Evolutionary conservation across 2,329 filamentous ascomycete species (phyloP).

Genomic region (Cercospora sojina): DNA sequence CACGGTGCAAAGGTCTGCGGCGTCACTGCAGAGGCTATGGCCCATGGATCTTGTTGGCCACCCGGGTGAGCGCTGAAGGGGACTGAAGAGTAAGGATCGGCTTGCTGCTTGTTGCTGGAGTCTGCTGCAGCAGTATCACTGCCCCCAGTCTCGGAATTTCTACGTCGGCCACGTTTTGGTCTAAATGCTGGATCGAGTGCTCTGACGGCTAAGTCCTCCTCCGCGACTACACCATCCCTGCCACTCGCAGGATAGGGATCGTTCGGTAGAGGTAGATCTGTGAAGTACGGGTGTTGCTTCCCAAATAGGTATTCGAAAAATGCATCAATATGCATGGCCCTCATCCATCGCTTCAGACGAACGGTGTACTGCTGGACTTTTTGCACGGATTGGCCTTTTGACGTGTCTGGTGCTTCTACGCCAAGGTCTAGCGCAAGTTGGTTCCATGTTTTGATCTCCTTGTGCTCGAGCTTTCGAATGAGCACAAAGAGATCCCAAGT

Average conservation of each 20-base stretch:
- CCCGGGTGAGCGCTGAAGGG: constrained; percentile 57
- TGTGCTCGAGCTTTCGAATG: constrained; percentile 72
- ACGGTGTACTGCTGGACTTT: constrained; percentile 96
- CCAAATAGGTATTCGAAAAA: constrained; percentile 89
- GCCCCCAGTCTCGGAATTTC: constrained; percentile 36
- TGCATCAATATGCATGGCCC: constrained; percentile 89
- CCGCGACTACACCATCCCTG: constrained; percentile 77
- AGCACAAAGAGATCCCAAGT: constrained; percentile 75
- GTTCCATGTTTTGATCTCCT: constrained; percentile 90
- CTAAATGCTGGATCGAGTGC: constrained; percentile 75
- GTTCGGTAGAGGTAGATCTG: constrained; percentile 65
- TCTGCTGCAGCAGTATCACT: constrained; percentile 29
- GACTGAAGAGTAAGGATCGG: constrained; percentile 36
- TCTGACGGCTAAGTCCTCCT: constrained; percentile 85
- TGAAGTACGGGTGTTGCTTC: constrained; percentile 77
- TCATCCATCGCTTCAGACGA: constrained; percentile 92
- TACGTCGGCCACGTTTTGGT: constrained; percentile 60
- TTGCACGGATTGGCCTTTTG: constrained; percentile 77
- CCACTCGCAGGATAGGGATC: constrained; percentile 63
- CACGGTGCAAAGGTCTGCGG: constrained; percentile 40
- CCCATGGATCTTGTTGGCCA: constrained; percentile 55
- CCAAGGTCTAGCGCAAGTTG: constrained; percentile 84
- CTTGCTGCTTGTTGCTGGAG: constrained; percentile 22
- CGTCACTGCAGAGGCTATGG: constrained; percentile 41
- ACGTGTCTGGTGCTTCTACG: constrained; percentile 76